Evolutionary conservation across 2,329 filamentous ascomycete genomes (phyloP).

Genomic region (Talaromyces sp.): DNA sequence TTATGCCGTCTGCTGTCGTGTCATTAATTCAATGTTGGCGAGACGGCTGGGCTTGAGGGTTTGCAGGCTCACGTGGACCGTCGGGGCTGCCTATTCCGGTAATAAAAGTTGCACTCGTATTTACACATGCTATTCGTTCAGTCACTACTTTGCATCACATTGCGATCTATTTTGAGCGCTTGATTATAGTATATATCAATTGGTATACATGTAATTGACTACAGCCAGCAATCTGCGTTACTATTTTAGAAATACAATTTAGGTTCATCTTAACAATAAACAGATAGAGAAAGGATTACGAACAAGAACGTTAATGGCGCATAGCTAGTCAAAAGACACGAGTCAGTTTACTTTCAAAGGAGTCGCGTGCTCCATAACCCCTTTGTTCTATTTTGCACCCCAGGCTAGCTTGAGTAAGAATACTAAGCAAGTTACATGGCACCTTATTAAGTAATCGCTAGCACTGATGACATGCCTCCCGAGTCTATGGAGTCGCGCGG

Average conservation of each 20-base stretch:
- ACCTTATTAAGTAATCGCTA: neutral
- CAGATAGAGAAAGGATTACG: too few species aligned
- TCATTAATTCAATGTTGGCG: too few species aligned
- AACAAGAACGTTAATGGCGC: too few species aligned
- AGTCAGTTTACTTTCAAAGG: neutral
- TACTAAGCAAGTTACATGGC: neutral
- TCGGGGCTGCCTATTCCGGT: neutral
- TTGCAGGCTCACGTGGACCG: neutral
- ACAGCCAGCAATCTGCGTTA: too few species aligned
- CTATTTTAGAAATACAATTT: too few species aligned
- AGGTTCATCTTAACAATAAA: too few species aligned
- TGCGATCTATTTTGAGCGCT: too few species aligned
- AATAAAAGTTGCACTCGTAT: neutral
- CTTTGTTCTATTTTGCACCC: neutral
- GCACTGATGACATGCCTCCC: neutral
- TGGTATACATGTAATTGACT: too few species aligned
- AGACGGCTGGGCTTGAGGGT: neutral
- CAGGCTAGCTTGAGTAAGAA: neutral
- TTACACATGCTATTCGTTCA: too few species aligned
- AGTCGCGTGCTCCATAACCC: neutral
- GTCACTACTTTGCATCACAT: too few species aligned
- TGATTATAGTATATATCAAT: too few species aligned
- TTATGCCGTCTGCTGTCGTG: too few species aligned
- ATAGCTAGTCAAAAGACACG: neutral
- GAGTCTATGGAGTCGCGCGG: neutral